These are phyloP conservation scores for Pseudocercospora cruenta DNA, from an alignment of 2,329 filamentous ascomycete genomes.

Conservation along the genomic window DNA sequence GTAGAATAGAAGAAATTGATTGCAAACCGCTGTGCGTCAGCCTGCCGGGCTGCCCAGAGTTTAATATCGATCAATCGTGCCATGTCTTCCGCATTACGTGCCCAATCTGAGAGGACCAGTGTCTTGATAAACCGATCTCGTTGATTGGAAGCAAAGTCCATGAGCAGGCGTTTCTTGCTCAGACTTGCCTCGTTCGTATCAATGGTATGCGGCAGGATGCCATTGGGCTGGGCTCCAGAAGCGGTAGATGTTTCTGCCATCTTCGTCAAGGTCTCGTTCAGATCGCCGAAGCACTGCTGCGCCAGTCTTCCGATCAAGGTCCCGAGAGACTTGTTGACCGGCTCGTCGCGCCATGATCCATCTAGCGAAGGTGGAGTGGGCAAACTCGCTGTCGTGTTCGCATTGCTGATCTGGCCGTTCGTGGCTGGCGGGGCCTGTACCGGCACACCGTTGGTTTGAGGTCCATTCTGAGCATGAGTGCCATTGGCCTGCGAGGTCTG, in stretches of 20 bases:
- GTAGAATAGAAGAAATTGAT: slow-evolving; percentile 52
- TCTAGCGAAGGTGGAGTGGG: slow-evolving; percentile 54
- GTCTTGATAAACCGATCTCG: slow-evolving; percentile 92
- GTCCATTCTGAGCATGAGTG: slow-evolving; percentile 17
- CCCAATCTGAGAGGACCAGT: slow-evolving; percentile 89
- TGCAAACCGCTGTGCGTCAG: slow-evolving; percentile 42
- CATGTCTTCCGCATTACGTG: slow-evolving; percentile 73
- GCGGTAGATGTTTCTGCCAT: slow-evolving; percentile 66
- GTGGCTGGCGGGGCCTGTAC: slow-evolving; percentile 13
- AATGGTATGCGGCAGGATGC: slow-evolving; percentile 40
- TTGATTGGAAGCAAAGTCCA: slow-evolving; percentile 77
- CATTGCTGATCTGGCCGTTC: slow-evolving; percentile 24
- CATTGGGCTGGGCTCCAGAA: slow-evolving; percentile 51
- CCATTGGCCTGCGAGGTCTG: slow-evolving; percentile 15
- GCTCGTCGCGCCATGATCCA: slow-evolving; percentile 65
- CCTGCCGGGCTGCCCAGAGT: slow-evolving; percentile 62
- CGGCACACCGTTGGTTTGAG: slow-evolving; percentile 22
- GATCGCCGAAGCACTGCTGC: slow-evolving; percentile 79
- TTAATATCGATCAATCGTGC: slow-evolving; percentile 87
- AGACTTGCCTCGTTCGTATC: slow-evolving; percentile 68
- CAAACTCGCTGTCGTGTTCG: background rate
- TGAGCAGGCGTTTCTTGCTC: slow-evolving; percentile 72
- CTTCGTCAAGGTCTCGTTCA: slow-evolving; percentile 70
- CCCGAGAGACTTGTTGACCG: slow-evolving; percentile 75
- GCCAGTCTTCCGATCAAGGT: slow-evolving; percentile 76